Percentiles rank a stretch among this genome's conserved stretches.
Conservation (phyloP, 306 rosid species). For the Hippophae rhamnoides region DNA sequence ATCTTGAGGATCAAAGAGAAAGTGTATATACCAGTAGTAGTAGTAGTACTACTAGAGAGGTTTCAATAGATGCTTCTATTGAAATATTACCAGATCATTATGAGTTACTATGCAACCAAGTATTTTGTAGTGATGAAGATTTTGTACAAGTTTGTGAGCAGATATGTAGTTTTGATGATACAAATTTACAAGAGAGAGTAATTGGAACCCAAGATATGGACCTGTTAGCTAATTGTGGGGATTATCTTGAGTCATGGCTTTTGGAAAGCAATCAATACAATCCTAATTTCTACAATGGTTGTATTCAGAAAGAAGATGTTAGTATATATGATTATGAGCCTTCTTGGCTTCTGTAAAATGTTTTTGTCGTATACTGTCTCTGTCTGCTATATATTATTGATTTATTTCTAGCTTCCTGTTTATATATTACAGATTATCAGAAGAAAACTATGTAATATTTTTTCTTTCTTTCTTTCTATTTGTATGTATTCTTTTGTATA, state of each 20-base stretch:
- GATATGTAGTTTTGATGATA: constrained; percentile 10
- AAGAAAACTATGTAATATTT: no score
- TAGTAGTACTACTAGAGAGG: constrained; percentile 1
- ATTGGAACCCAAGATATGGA: constrained; percentile 2
- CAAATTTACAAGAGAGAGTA: neutral
- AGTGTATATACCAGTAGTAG: neutral
- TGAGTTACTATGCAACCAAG: constrained; percentile 1
- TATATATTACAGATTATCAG: no score
- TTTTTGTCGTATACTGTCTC: neutral
- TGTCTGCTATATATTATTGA: neutral
- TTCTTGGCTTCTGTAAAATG: constrained; percentile 16
- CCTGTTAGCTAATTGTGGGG: constrained; percentile 12
- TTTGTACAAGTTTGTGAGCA: constrained; percentile 12
- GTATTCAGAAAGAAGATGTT: constrained; percentile 18
- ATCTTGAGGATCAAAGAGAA: constrained; percentile 5
- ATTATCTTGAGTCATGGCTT: constrained; percentile 22
- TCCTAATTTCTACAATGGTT: constrained; percentile 8
- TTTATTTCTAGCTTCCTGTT: neutral
- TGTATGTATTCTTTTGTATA: no score
- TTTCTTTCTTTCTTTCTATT: no score
- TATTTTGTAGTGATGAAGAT: constrained; percentile 3
- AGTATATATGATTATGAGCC: constrained; percentile 31
- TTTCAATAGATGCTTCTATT: constrained; percentile 8
- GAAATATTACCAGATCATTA: neutral
- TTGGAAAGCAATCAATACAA: constrained; percentile 12